A percentile compares a stretch with the other conserved stretches of the same genome.
phyloP scores from a whole-genome alignment of 768 basidiomycete genomes.

The Piloderma croceum region DNA sequence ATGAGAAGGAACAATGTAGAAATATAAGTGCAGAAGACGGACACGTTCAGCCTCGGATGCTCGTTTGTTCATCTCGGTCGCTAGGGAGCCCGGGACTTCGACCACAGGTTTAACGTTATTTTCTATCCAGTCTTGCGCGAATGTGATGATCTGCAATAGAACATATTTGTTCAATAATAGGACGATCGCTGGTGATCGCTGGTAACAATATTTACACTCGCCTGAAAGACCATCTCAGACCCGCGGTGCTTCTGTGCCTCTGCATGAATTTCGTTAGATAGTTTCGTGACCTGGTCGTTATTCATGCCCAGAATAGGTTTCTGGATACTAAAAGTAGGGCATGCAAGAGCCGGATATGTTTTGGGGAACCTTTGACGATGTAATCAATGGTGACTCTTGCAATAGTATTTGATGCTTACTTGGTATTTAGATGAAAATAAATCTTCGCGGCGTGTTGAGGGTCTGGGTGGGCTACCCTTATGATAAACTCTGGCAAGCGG shows the following conservation, averaged over 20 bases:
- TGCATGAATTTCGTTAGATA: constrained; percentile 54
- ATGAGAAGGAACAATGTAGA: background rate
- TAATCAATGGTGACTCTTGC: no score
- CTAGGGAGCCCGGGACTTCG: constrained; percentile 65
- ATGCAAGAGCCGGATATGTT: constrained; percentile 72
- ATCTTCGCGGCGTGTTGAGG: constrained; percentile 50
- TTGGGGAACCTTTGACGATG: constrained; percentile 79
- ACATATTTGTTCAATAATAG: no score
- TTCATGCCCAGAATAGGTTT: constrained; percentile 58
- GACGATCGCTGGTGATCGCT: background rate
- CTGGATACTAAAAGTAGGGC: constrained; percentile 62
- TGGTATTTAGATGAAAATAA: constrained; percentile 62
- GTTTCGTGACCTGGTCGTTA: constrained; percentile 48
- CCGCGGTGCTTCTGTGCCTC: constrained; percentile 65
- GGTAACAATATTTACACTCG: background rate
- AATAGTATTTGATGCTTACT: constrained; percentile 44
- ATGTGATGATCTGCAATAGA: constrained; percentile 51
- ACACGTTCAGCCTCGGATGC: constrained; percentile 67
- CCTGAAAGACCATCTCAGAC: constrained; percentile 76
- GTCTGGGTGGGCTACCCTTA: constrained; percentile 65
- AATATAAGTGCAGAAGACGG: constrained; percentile 14
- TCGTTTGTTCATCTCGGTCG: constrained; percentile 71
- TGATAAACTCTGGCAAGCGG: constrained; percentile 69
- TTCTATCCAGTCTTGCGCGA: constrained; percentile 67
- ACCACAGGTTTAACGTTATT: constrained; percentile 49